Base-by-base conservation (phyloP, 495 filamentous ascomycete genomes). In the Amniculicola lignicola region DNA sequence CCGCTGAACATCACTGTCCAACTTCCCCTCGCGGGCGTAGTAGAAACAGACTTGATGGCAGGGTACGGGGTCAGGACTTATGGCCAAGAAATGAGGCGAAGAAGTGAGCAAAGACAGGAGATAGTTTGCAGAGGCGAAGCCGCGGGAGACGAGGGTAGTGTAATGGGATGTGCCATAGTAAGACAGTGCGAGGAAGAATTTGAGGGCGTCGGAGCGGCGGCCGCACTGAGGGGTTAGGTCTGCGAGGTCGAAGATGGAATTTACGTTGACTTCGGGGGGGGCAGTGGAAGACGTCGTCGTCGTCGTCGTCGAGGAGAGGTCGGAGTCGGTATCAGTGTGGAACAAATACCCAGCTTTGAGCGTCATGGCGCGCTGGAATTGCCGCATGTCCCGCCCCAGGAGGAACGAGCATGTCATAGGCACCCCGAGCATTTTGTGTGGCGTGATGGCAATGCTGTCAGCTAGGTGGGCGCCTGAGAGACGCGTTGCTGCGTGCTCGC, bases 11-110 rank as follows among this genome's bases (percentile, higher is more conserved):
- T 76, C 74, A 29, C 72, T 70, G 0, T 68, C 64, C 61, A 88
- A 61, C 58, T 70, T 53, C 4, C 82, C 79, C 21, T 73, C 76
- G 0, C 81, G 80, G 0, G 82, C 82, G 62, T 87, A 92, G 67
- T 93, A 95, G 68, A 96, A 97, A 73, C 92, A 97, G 15, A 97
- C 88, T 74, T 97, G 92, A 62, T 95, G 72, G 72, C 90, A 96
- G 4, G 90, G 89, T 35, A 89, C 86, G 40, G 90, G 88, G 54
- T 87, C 83, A 47, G 82, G 74, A 18, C 82, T 85, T 7, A 94
- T 78, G 29, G 94, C 77, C 36, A 80, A 71, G 63, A 96, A 85
- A 64, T 91, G 72, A 1, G 68, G 57, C 23, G 75, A 68, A 25
- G 73, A 39, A 1, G 69, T 68, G 10, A 95, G 58, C 0, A 85